Percentiles rank a stretch among this genome's conserved stretches.
These are phyloP conservation scores for Paramecium pentaurelia DNA, from an alignment of 73 alveolate genomes.

Conservation along the genomic window DNA sequence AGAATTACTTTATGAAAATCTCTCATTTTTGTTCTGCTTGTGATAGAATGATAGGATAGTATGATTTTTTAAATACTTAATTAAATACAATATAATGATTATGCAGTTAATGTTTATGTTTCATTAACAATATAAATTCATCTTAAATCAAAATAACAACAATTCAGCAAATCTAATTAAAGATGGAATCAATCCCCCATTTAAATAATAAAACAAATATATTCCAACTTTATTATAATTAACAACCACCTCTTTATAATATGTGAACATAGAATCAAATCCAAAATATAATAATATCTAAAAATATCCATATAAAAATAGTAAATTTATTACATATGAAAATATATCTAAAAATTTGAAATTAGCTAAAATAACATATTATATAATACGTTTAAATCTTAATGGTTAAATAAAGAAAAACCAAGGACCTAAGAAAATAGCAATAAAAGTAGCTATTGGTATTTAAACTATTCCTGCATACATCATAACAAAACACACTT, in stretches of 20 bases:
- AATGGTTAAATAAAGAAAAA: background rate
- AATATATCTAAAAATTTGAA: background rate
- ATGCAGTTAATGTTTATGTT: background rate
- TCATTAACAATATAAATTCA: background rate
- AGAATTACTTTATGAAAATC: background rate
- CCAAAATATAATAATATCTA: background rate
- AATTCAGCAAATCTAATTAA: background rate
- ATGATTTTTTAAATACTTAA: background rate
- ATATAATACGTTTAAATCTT: background rate
- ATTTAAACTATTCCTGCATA: background rate
- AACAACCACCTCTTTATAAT: background rate
- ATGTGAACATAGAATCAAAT: background rate
- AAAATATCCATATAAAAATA: background rate
- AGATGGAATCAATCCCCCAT: background rate
- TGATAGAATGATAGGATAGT: background rate
- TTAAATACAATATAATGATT: background rate
- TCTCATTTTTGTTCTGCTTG: background rate
- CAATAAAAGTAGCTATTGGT: background rate
- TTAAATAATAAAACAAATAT: background rate
- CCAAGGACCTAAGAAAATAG: background rate
- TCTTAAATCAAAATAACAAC: background rate
- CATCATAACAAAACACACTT: background rate
- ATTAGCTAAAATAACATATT: background rate
- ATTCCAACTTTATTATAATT: background rate
- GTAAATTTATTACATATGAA: background rate